Evolutionary conservation across 2,329 filamentous ascomycete species (phyloP).

Genomic region (Bertia moriformis): DNA sequence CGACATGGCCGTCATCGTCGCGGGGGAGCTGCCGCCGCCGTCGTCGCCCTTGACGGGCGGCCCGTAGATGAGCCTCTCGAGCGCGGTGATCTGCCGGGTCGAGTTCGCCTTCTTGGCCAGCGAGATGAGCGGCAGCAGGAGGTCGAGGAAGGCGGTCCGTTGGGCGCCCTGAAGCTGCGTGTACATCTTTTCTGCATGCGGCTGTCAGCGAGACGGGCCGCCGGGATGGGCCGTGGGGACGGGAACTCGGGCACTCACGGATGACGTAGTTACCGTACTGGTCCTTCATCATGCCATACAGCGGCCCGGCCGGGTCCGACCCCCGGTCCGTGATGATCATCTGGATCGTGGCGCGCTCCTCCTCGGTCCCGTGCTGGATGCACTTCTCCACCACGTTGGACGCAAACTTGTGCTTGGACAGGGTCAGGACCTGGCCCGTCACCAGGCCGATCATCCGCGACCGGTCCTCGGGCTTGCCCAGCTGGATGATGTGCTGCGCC

Average conservation of each 20-base stretch:
- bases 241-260: slow-evolving; percentile 46
- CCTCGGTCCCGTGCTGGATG: slow-evolving; percentile 54
- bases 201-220: slow-evolving; percentile 12
- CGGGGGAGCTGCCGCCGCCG: slow-evolving; percentile 5
- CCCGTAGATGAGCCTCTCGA: slow-evolving; percentile 37
- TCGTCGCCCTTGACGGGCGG: slow-evolving; percentile 6
- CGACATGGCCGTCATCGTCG: slow-evolving; percentile 12
- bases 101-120: slow-evolving; percentile 48
- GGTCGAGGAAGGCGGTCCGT: slow-evolving; percentile 40
- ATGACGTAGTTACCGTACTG: slow-evolving; percentile 94
- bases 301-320: slow-evolving; percentile 51
- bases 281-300: slow-evolving; percentile 71
- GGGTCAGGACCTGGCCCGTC: slow-evolving; percentile 52
- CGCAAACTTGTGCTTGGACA: slow-evolving; percentile 90
- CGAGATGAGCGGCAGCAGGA: slow-evolving; percentile 47
- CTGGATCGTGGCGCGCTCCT: slow-evolving; percentile 59
- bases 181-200: slow-evolving; percentile 63
- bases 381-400: slow-evolving; percentile 96
- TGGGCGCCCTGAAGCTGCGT: slow-evolving; percentile 44
- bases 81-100: slow-evolving; percentile 50
- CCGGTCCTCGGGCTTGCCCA: slow-evolving; percentile 61
- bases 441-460: slow-evolving; percentile 61
- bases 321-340: slow-evolving; percentile 42
- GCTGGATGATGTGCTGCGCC: slow-evolving; percentile 75
- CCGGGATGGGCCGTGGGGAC: not conserved